Conservation (phyloP, 1,139 yeast species). For the Yamadazyma dendronema region DNA sequence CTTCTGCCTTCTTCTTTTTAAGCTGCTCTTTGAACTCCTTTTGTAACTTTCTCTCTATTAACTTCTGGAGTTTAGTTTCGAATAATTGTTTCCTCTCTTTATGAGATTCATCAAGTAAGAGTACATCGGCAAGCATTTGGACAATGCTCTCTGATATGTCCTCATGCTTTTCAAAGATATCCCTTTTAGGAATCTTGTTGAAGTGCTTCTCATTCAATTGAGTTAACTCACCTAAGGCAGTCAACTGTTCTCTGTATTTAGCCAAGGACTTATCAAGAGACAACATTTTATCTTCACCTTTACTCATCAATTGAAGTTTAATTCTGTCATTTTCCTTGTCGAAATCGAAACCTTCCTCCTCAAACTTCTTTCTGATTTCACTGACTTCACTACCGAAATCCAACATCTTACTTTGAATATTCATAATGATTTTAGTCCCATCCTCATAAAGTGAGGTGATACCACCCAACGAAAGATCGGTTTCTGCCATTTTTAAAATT, state of each 20-base stretch:
- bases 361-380: conserved; percentile 39
- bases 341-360: conserved; percentile 44
- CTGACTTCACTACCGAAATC: conserved; percentile 45
- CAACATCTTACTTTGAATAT: conserved; percentile 44
- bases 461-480: conserved; percentile 34
- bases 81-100: conserved; percentile 38
- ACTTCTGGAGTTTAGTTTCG: conserved; percentile 31
- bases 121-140: conserved; percentile 32
- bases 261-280: conserved; percentile 34
- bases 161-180: conserved; percentile 34
- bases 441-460: conserved; percentile 42
- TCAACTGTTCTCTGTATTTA: conserved; percentile 34
- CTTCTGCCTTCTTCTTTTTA: conserved; percentile 23
- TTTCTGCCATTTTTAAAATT: conserved; percentile 23
- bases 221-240: conserved; percentile 24
- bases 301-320: conserved; percentile 27
- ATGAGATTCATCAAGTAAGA: conserved; percentile 38
- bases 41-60: conserved; percentile 34
- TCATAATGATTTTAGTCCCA: conserved; percentile 37
- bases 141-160: conserved; percentile 32
- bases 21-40: conserved; percentile 35
- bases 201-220: conserved; percentile 22
- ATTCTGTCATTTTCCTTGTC: conserved; percentile 48
- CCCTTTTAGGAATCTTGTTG: conserved; percentile 27
- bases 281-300: conserved; percentile 37